Conservation (phyloP, 257 asterid species). For the Ilex aquifolium region DNA sequence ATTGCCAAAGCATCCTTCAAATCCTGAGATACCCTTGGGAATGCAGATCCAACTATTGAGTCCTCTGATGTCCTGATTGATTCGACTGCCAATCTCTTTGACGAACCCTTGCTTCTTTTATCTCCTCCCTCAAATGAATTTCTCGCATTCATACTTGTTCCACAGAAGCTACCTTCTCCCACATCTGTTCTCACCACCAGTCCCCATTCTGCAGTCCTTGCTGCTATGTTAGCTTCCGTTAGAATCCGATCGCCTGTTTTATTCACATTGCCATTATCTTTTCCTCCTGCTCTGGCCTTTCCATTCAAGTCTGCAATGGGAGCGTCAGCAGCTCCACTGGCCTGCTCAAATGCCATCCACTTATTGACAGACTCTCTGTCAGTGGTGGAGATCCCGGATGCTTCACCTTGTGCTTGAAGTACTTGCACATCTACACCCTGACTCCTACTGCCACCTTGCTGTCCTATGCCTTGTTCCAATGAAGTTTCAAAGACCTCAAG, state of each 20-base stretch:
- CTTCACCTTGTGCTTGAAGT: slow-evolving; percentile 25
- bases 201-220: slow-evolving; percentile 89
- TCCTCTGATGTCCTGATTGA: slow-evolving; percentile 58
- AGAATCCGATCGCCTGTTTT: background rate
- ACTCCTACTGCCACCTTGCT: slow-evolving; percentile 14
- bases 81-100: slow-evolving; percentile 31
- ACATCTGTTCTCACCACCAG: slow-evolving; percentile 56
- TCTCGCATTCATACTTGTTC: slow-evolving; percentile 18
- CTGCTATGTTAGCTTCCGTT: slow-evolving; percentile 37
- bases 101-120: slow-evolving; percentile 31
- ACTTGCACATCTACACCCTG: slow-evolving; percentile 26
- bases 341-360: slow-evolving; percentile 72
- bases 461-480: slow-evolving; percentile 14
- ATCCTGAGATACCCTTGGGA: slow-evolving; percentile 88
- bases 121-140: slow-evolving; percentile 45
- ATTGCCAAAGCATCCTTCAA: slow-evolving; percentile 86
- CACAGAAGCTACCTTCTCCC: slow-evolving; percentile 56
- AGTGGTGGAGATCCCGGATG: slow-evolving; percentile 12
- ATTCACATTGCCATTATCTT: background rate
- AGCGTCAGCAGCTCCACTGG: slow-evolving; percentile 7
- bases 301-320: slow-evolving; percentile 3
- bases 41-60: slow-evolving; percentile 24
- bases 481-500: slow-evolving; percentile 56
- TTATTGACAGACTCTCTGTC: slow-evolving; percentile 16
- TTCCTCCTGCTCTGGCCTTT: slow-evolving; percentile 13